Percentiles rank a stretch among this genome's conserved stretches.
Evolutionary conservation across 2,329 filamentous ascomycete species (phyloP).

Genomic region (Beauveria caledonica): DNA sequence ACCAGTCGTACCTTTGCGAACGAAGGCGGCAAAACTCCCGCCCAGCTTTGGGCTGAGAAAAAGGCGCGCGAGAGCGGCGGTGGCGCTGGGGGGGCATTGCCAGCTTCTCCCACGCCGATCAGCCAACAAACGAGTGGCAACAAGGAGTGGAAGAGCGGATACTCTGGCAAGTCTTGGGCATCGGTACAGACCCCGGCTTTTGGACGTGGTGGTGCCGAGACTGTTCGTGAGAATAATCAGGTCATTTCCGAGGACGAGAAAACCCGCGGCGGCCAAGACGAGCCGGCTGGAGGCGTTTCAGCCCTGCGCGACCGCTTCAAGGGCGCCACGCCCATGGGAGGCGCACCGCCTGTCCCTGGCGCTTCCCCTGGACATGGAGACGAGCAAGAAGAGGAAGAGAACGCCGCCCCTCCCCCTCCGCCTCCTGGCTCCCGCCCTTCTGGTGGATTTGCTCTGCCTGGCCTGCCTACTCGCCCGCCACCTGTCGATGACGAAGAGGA

Average conservation of each 20-base stretch:
- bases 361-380: neutral
- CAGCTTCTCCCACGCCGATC: conserved; percentile 44
- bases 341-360: conserved; percentile 29
- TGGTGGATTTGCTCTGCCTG: conserved; percentile 70
- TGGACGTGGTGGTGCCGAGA: conserved; percentile 50
- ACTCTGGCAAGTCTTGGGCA: conserved; percentile 83
- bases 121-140: conserved; percentile 63
- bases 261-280: conserved; percentile 38
- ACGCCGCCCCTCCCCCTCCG: conserved; percentile 42
- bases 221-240: conserved; percentile 51
- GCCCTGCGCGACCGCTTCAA: conserved; percentile 79
- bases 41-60: conserved; percentile 95
- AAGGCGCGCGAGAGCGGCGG: conserved; percentile 71
- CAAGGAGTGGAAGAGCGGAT: conserved; percentile 80
- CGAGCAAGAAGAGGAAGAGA: conserved; percentile 23
- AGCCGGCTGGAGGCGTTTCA: conserved; percentile 56
- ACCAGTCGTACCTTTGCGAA: conserved; percentile 93
- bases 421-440: conserved; percentile 62
- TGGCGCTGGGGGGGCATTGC: conserved; percentile 32
- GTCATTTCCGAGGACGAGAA: conserved; percentile 40
- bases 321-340: conserved; percentile 57
- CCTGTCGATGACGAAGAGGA: conserved; percentile 47
- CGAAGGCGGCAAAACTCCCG: conserved; percentile 89
- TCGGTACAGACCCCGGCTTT: conserved; percentile 66
- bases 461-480: conserved; percentile 56